These are phyloP conservation scores for Coccomyxa sp. DNA, from an alignment of 139 green algal species.

Conservation along the genomic window DNA sequence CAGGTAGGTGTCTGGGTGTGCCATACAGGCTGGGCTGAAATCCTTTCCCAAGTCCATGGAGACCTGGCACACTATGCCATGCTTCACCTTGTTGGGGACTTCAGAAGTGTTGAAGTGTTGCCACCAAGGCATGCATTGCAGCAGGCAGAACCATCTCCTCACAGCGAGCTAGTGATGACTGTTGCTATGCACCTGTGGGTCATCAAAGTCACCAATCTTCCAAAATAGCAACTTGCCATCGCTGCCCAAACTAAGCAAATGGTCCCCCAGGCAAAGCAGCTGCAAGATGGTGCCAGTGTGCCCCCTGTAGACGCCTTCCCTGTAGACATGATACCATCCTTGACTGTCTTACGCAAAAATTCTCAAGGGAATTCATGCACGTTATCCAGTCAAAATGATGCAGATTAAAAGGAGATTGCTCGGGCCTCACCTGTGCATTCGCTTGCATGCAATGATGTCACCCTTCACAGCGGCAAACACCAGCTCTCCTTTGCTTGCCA, in stretches of 20 bases:
- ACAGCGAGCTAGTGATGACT: neutral
- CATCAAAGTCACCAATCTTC: constrained; percentile 53
- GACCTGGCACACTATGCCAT: constrained; percentile 7
- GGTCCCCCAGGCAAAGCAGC: constrained; percentile 76
- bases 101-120: neutral
- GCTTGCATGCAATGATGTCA: constrained; percentile 67
- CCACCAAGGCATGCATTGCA: neutral
- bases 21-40: constrained; percentile 80
- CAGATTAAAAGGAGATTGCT: neutral
- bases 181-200: constrained; percentile 33
- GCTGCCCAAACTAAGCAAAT: constrained; percentile 67
- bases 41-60: constrained; percentile 25
- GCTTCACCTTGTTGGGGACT: neutral
- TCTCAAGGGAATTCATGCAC: neutral
- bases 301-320: constrained; percentile 45
- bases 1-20: constrained; percentile 95
- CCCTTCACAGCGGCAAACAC: constrained; percentile 79
- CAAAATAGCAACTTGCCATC: constrained; percentile 69
- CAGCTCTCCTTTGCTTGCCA: constrained; percentile 72
- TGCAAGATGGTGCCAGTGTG: constrained; percentile 43
- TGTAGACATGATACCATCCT: constrained; percentile 16
- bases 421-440: constrained; percentile 36
- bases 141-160: neutral
- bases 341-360: neutral
- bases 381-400: neutral